Percentiles rank a stretch among this genome's conserved stretches.
These are phyloP conservation scores for Gamarada debralockiae DNA, from an alignment of 495 filamentous ascomycete species.

Conservation along the genomic window DNA sequence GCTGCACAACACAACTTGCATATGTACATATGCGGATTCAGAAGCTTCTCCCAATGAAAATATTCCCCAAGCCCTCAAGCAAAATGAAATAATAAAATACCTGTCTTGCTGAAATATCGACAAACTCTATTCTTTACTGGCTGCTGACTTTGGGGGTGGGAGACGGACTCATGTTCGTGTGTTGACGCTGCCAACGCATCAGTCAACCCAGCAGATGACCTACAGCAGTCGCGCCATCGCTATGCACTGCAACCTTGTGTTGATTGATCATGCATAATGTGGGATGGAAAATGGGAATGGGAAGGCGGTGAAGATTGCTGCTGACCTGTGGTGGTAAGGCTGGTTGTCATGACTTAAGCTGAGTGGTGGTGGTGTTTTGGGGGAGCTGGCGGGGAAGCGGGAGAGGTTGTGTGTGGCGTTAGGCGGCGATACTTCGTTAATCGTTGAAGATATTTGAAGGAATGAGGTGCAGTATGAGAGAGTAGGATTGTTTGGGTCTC, in stretches of 20 bases:
- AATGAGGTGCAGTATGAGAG: too few relatives aligned
- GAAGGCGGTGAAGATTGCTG: slow-evolving; percentile 10
- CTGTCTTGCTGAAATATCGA: slow-evolving; percentile 22
- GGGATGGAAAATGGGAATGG: background rate
- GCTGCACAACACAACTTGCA: slow-evolving; percentile 22
- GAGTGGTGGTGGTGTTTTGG: too few relatives aligned
- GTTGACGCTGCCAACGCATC: slow-evolving; percentile 17
- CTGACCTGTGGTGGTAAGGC: slow-evolving; percentile 6
- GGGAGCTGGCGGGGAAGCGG: too few relatives aligned
- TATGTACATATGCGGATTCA: background rate
- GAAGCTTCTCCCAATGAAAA: slow-evolving; percentile 22
- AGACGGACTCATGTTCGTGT: slow-evolving; percentile 7
- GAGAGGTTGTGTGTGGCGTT: too few relatives aligned
- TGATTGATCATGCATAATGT: slow-evolving; percentile 6
- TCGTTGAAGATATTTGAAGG: too few relatives aligned
- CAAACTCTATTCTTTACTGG: slow-evolving; percentile 13
- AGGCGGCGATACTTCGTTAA: too few relatives aligned
- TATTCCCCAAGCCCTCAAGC: slow-evolving; percentile 7
- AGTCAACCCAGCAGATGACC: slow-evolving; percentile 14
- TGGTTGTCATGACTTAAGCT: background rate
- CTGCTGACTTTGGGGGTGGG: slow-evolving; percentile 5
- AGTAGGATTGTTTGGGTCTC: too few relatives aligned
- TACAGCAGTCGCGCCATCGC: background rate
- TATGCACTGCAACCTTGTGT: slow-evolving; percentile 17
- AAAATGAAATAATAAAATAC: slow-evolving; percentile 16